Percentiles rank a stretch among this genome's conserved stretches.
phyloP scores from a whole-genome alignment of 192 early-diverging fungal species.

The Rhizophlyctis rosea region DNA sequence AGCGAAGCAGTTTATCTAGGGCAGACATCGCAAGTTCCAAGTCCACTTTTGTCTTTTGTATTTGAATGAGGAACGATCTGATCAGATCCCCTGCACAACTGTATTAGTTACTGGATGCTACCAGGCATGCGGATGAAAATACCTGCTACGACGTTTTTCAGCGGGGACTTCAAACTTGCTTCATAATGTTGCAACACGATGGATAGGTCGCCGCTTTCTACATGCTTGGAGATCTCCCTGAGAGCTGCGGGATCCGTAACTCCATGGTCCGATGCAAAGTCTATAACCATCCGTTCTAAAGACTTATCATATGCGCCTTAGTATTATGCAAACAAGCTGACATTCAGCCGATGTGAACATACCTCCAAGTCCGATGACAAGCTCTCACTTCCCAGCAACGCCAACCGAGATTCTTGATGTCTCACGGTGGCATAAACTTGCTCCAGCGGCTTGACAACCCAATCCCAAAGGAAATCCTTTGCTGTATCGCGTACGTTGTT shows the following conservation, averaged over 20 bases:
- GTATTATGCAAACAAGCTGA: background rate
- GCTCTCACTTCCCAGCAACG: constrained; percentile 70
- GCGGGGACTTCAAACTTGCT: constrained; percentile 62
- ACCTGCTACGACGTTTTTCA: constrained; percentile 23
- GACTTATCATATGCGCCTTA: constrained; percentile 39
- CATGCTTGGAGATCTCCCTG: constrained; percentile 46
- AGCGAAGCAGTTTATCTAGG: constrained; percentile 84
- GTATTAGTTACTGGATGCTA: background rate
- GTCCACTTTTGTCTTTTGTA: constrained; percentile 96
- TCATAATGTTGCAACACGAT: constrained; percentile 78
- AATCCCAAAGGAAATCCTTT: constrained; percentile 67
- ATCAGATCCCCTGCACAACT: constrained; percentile 34
- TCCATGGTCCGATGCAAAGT: constrained; percentile 65
- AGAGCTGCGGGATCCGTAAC: constrained; percentile 18
- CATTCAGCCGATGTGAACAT: constrained; percentile 10
- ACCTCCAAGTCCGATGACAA: constrained; percentile 75
- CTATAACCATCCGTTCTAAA: constrained; percentile 84
- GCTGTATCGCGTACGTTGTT: constrained; percentile 53
- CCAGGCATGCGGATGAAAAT: background rate
- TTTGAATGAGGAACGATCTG: constrained; percentile 46
- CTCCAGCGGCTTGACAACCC: constrained; percentile 71
- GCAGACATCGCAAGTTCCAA: constrained; percentile 88
- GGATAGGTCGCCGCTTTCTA: constrained; percentile 76
- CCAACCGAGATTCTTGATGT: constrained; percentile 73
- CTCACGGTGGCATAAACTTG: constrained; percentile 78